Conservation (phyloP, 139 green algal species). For the Nannochloris sp. region DNA sequence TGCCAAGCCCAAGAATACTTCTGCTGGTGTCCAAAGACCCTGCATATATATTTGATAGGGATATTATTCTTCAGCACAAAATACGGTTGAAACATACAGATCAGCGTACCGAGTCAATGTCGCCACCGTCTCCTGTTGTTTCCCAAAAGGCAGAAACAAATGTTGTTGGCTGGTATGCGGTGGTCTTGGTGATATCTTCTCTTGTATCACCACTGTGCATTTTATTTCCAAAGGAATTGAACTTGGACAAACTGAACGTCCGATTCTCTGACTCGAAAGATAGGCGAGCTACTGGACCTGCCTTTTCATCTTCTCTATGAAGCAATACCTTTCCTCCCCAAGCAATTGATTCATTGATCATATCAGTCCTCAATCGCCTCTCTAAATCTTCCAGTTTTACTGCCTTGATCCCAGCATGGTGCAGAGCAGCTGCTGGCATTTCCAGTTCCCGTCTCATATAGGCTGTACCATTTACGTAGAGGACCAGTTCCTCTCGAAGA, state of each 20-base stretch:
- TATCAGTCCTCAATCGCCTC: constrained; percentile 33
- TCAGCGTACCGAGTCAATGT: constrained; percentile 24
- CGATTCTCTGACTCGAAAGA: not conserved
- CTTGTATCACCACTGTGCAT: not conserved
- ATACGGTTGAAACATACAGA: not conserved
- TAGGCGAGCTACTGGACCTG: not conserved
- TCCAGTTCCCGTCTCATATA: constrained; percentile 81
- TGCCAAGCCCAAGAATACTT: constrained; percentile 48
- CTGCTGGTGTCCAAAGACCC: constrained; percentile 28
- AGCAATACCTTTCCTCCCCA: constrained; percentile 64
- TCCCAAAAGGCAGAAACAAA: constrained; percentile 41
- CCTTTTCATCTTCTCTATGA: constrained; percentile 50
- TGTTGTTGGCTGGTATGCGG: constrained; percentile 25
- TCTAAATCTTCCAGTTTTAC: constrained; percentile 59
- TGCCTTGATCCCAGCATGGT: constrained; percentile 61
- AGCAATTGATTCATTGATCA: constrained; percentile 43
- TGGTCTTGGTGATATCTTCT: constrained; percentile 42
- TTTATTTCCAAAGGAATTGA: not conserved
- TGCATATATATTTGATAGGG: not conserved
- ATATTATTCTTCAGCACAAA: not conserved
- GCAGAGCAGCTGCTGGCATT: constrained; percentile 69
- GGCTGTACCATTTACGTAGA: constrained; percentile 66
- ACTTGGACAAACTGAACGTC: not conserved
- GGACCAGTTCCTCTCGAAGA: constrained; percentile 81
- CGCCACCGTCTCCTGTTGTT: constrained; percentile 23